Conservation (phyloP, 2,329 filamentous ascomycete species). For the Botrytis fabae region DNA sequence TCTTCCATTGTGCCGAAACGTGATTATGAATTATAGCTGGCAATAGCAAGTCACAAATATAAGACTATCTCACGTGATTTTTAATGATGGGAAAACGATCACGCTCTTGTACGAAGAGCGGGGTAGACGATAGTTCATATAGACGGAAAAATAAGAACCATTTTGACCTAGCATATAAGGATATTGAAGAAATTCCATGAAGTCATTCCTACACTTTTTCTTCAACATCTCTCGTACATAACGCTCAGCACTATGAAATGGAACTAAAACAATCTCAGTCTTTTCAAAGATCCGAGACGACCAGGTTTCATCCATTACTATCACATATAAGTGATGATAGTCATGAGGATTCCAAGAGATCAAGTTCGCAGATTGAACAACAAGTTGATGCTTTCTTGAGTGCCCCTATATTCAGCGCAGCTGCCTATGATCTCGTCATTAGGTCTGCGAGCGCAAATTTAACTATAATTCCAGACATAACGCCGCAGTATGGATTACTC, state of each 20-base stretch:
- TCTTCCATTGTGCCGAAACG: not conserved
- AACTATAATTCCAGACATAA: constrained; percentile 2
- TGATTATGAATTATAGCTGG: not conserved
- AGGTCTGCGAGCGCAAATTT: not conserved
- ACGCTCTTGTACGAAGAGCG: too few species aligned
- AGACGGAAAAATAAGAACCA: too few species aligned
- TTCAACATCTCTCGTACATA: constrained; percentile 5
- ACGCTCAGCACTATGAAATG: constrained; percentile 3
- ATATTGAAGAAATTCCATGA: not conserved
- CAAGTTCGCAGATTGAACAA: constrained; percentile 2
- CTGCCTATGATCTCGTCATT: constrained; percentile 5
- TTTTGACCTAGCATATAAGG: too few species aligned
- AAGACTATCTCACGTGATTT: not conserved
- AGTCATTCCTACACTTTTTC: not conserved
- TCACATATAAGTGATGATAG: not conserved
- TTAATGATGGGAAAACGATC: not conserved
- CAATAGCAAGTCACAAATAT: not conserved
- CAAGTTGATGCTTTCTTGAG: not conserved
- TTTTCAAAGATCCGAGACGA: not conserved
- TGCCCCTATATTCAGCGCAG: constrained; percentile 2
- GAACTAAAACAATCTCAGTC: not conserved
- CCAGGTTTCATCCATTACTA: not conserved
- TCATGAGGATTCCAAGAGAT: not conserved
- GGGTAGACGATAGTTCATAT: too few species aligned
- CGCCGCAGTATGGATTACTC: not conserved